Base-by-base conservation (phyloP, 495 filamentous ascomycete species). In the Hypoxylon rickii region DNA sequence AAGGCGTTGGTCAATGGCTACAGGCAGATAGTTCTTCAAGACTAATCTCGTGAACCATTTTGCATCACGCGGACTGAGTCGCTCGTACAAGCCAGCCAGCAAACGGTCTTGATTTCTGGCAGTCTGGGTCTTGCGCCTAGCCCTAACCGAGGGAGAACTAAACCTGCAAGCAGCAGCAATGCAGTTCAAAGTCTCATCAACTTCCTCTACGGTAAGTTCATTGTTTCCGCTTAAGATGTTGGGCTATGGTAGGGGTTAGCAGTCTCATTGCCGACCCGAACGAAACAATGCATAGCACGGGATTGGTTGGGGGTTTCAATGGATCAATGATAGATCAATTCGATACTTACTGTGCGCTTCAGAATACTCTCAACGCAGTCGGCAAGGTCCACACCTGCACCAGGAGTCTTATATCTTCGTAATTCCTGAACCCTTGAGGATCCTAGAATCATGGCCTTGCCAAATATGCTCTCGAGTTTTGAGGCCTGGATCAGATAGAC, bases 11-110 rank as follows among this genome's bases (percentile, higher is more conserved):
- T 76, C 70, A 15, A 84, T 55, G 21, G 80, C 61, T 2, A 93
- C 79, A 0, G 89, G 87, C 13, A 73, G 71, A 58, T 85, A 89
- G 45, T 84, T 82, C 68, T 95, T 94, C 15, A 97, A 70, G 29
- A 97, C 81, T 66, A 94, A 72, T 5, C 92, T 79, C 0, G 89
- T 91, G 8, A 97, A 77, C 92, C 92, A 96, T 72, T 96, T 96
- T 0, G 86, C 89, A 65, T 96, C 88, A 32, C 81, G 76, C 12
- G 86, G 83, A 36, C 79, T 78, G 20, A 91, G 54, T 10, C 82
- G 77, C 34, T 69, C 78, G 67, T 87, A 90, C 0, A 90, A 63
- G 20, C 68, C 64, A 13, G 75, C 74, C 1, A 91, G 63, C 7
- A 76, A 58, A 7, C 71, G 63, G 16, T 85, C 81, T 7, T 76